Evolutionary conservation across 306 rosid genomes (phyloP).

Genomic region (Cucumis melo): DNA sequence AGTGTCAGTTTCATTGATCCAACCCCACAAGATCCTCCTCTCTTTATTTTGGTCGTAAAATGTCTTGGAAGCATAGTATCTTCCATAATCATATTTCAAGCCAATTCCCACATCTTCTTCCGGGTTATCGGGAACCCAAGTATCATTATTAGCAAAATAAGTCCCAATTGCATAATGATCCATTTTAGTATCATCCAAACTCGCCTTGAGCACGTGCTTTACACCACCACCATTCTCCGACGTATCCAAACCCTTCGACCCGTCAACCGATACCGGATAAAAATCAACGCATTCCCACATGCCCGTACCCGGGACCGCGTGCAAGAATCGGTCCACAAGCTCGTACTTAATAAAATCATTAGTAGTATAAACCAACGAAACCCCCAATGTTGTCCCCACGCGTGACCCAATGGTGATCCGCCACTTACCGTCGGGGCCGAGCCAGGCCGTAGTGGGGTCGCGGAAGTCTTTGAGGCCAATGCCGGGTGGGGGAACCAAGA

Average conservation of each 20-base stretch:
- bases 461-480: slow-evolving; percentile 40
- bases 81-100: slow-evolving; percentile 55
- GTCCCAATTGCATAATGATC: slow-evolving; percentile 67
- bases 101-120: slow-evolving; percentile 72
- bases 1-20: slow-evolving; percentile 69
- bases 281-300: slow-evolving; percentile 96
- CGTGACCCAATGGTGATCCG: slow-evolving; percentile 51
- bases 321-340: slow-evolving; percentile 21
- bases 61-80: slow-evolving; percentile 77
- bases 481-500: slow-evolving; percentile 42
- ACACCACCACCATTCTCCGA: slow-evolving; percentile 34
- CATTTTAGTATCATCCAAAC: slow-evolving; percentile 49
- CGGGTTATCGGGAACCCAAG: slow-evolving; percentile 87
- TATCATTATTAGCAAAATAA: slow-evolving; percentile 37
- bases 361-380: slow-evolving; percentile 42
- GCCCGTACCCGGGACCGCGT: slow-evolving; percentile 66
- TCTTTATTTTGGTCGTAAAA: slow-evolving; percentile 50
- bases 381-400: slow-evolving; percentile 21
- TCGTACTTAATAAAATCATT: slow-evolving; percentile 32
- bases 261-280: slow-evolving; percentile 44
- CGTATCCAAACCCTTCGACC: slow-evolving; percentile 50
- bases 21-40: slow-evolving; percentile 63
- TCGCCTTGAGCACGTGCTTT: slow-evolving; percentile 68
- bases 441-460: slow-evolving; percentile 68
- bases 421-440: slow-evolving; percentile 52